These are phyloP conservation scores for Candida labiduridarum DNA, from an alignment of 1,139 yeast genomes.

Conservation along the genomic window DNA sequence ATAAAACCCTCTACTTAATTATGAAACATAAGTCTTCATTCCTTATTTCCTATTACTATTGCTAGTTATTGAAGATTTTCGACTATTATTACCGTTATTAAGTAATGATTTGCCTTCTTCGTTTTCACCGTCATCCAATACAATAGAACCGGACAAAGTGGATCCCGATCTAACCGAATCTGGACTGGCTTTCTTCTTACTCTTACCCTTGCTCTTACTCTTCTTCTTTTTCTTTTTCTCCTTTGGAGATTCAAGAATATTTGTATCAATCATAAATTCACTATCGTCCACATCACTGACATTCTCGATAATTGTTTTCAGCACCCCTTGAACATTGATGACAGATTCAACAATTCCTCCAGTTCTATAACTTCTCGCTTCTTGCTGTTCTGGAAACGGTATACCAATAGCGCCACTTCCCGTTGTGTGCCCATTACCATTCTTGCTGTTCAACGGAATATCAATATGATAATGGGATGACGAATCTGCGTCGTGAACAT, in stretches of 20 bases:
- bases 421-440: neutral
- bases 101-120: constrained; percentile 14
- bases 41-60: constrained; percentile 2
- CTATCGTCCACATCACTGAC: constrained; percentile 43
- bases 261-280: constrained; percentile 3
- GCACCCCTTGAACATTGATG: constrained; percentile 82
- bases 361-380: constrained; percentile 47
- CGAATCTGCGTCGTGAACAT: constrained; percentile 4
- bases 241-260: neutral
- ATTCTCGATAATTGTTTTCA: constrained; percentile 81
- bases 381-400: constrained; percentile 30
- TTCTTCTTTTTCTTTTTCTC: constrained; percentile 11
- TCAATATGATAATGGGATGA: constrained; percentile 7
- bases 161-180: constrained; percentile 12
- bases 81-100: constrained; percentile 2
- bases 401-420: constrained; percentile 5
- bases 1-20: neutral
- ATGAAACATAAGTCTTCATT: neutral
- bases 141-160: constrained; percentile 6
- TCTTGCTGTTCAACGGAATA: constrained; percentile 7
- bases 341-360: constrained; percentile 85
- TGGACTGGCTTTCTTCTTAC: constrained; percentile 1
- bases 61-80: constrained; percentile 10
- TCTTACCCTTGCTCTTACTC: constrained; percentile 6
- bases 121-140: constrained; percentile 10